A percentile compares a stretch with the other conserved stretches of the same genome.
Conservation (phyloP, 2,329 filamentous ascomycete species). For the Aurifilum marmelostoma region DNA sequence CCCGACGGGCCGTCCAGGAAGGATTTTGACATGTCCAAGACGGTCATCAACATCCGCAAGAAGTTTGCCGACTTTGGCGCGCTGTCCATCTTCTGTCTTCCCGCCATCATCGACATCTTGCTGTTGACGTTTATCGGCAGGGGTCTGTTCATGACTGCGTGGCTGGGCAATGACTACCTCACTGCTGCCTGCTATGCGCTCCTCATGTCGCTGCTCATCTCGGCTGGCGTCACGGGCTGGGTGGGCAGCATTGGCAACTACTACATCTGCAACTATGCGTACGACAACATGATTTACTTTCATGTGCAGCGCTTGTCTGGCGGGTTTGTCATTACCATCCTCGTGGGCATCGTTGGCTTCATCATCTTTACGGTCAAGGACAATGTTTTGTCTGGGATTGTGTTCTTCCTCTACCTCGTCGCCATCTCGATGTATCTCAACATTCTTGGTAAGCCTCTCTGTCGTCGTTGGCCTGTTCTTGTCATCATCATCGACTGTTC, state of each 20-base stretch:
- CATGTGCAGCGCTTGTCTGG: constrained; percentile 50
- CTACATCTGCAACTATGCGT: constrained; percentile 52
- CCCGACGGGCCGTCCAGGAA: constrained; percentile 30
- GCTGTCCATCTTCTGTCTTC: constrained; percentile 64
- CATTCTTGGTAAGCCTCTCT: constrained; percentile 51
- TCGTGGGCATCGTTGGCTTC: constrained; percentile 50
- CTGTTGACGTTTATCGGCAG: constrained; percentile 61
- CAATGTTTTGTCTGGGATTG: constrained; percentile 49
- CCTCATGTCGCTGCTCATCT: constrained; percentile 61
- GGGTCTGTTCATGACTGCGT: constrained; percentile 63
- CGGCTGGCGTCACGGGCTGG: constrained; percentile 65
- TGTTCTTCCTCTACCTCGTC: constrained; percentile 64
- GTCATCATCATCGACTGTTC: not conserved
- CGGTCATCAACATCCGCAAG: constrained; percentile 31
- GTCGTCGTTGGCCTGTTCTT: constrained; percentile 33
- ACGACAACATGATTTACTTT: constrained; percentile 47
- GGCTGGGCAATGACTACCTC: constrained; percentile 55
- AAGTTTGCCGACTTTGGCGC: constrained; percentile 54
- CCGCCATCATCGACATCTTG: constrained; percentile 63
- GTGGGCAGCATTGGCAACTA: constrained; percentile 66
- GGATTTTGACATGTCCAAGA: constrained; percentile 29
- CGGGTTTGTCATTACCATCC: constrained; percentile 47
- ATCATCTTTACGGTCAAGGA: constrained; percentile 51
- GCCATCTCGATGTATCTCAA: constrained; percentile 62
- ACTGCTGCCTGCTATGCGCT: constrained; percentile 59